Conservation (phyloP, 345 rosid species). For the Isatis tinctoria region DNA sequence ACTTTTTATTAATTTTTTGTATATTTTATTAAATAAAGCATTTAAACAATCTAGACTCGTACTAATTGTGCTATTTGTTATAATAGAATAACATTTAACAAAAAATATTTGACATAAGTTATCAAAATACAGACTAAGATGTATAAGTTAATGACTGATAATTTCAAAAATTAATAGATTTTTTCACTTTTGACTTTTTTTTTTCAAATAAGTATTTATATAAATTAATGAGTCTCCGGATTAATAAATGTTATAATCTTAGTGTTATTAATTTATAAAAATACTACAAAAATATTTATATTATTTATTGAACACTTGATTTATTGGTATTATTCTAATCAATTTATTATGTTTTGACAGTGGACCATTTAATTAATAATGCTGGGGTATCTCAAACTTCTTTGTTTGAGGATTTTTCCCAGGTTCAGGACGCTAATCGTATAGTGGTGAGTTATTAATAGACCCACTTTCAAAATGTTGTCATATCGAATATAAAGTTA, state of each 20-base stretch:
- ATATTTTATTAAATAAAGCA: too few relatives aligned
- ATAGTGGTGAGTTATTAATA: background rate
- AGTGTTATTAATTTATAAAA: too few relatives aligned
- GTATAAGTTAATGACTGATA: background rate
- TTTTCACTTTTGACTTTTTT: too few relatives aligned
- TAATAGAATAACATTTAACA: background rate
- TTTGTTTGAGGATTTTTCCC: slow-evolving; percentile 19
- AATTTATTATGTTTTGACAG: background rate
- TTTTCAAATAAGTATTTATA: too few relatives aligned
- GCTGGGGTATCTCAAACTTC: slow-evolving; percentile 10
- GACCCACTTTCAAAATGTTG: background rate
- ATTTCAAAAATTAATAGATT: background rate
- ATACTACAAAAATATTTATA: background rate
- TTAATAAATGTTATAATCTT: too few relatives aligned
- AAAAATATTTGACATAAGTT: background rate
- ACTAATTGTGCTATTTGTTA: too few relatives aligned
- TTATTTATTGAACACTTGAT: background rate
- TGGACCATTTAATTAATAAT: slow-evolving; percentile 33
- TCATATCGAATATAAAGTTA: background rate
- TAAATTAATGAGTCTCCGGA: too few relatives aligned
- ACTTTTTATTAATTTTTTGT: too few relatives aligned
- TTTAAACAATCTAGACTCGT: too few relatives aligned
- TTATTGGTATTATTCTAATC: background rate
- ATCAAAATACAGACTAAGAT: background rate
- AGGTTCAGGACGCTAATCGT: background rate